These are phyloP conservation scores for Pseudogymnoascus sp. DNA, from an alignment of 2,329 filamentous ascomycete genomes.

Conservation along the genomic window DNA sequence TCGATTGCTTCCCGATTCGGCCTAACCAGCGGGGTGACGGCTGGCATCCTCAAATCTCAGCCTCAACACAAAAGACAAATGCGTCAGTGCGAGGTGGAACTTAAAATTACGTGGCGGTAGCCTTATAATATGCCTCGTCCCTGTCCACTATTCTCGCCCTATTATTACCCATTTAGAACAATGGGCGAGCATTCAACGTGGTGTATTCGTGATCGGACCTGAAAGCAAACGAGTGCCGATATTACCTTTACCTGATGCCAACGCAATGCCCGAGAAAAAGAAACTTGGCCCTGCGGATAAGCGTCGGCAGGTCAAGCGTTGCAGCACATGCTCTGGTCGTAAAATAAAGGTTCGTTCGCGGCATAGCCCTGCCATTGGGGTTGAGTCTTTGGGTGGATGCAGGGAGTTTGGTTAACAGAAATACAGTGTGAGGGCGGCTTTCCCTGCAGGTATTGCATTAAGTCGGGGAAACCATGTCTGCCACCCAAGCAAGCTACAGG, in stretches of 20 bases:
- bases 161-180: background rate
- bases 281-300: slow-evolving; percentile 16
- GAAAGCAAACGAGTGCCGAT: background rate
- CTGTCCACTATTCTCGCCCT: background rate
- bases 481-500: slow-evolving; percentile 7
- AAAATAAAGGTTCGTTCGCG: slow-evolving; percentile 16
- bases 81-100: background rate
- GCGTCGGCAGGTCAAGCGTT: slow-evolving; percentile 13
- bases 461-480: slow-evolving; percentile 15
- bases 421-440: slow-evolving; percentile 17
- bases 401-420: slow-evolving; percentile 2
- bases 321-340: slow-evolving; percentile 15
- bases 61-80: slow-evolving; percentile 1
- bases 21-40: slow-evolving; percentile 3
- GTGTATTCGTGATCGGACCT: background rate
- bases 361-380: background rate
- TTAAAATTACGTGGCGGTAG: background rate
- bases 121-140: background rate
- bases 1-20: slow-evolving; percentile 13
- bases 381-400: background rate
- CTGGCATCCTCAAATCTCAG: background rate
- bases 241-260: background rate
- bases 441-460: slow-evolving; percentile 18
- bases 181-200: background rate
- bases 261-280: background rate